Evolutionary conservation across 1,284 basidiomycete species (phyloP).

Genomic region (Thecaphora frezii): DNA sequence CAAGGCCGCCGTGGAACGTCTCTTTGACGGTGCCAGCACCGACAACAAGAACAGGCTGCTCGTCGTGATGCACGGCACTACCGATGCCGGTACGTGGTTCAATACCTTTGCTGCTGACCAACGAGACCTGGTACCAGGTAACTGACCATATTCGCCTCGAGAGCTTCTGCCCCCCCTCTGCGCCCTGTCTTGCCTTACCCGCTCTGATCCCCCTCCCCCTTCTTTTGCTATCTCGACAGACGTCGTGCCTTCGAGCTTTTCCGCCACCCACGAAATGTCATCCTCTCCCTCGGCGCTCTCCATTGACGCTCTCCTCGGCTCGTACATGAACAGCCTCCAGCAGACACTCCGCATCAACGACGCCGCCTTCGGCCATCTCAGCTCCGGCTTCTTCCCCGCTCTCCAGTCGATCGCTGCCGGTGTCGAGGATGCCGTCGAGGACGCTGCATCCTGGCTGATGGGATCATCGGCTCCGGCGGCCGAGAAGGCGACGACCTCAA

Average conservation of each 20-base stretch:
- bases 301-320: slow-evolving; percentile 35
- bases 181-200: too few species aligned
- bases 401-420: slow-evolving; percentile 10
- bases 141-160: too few species aligned
- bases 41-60: slow-evolving; percentile 29
- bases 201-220: too few species aligned
- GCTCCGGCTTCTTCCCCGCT: slow-evolving; percentile 20
- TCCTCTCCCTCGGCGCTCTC: slow-evolving; percentile 15
- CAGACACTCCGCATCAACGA: slow-evolving; percentile 17
- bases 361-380: slow-evolving; percentile 22
- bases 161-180: too few species aligned
- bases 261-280: slow-evolving; percentile 29
- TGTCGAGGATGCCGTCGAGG: slow-evolving; percentile 7
- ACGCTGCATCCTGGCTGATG: slow-evolving; percentile 12
- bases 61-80: slow-evolving; percentile 29
- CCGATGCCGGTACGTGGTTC: slow-evolving; percentile 19
- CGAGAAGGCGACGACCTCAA: slow-evolving; percentile 9
- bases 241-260: slow-evolving; percentile 19
- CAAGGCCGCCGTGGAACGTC: slow-evolving; percentile 18
- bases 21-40: slow-evolving; percentile 20
- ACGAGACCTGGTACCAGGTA: too few species aligned
- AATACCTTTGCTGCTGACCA: not conserved
- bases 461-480: slow-evolving; percentile 10
- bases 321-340: slow-evolving; percentile 22
- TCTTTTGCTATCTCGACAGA: slow-evolving; percentile 6